Evolutionary conservation across 345 rosid species (phyloP).

Genomic region (Trapa incisa): DNA sequence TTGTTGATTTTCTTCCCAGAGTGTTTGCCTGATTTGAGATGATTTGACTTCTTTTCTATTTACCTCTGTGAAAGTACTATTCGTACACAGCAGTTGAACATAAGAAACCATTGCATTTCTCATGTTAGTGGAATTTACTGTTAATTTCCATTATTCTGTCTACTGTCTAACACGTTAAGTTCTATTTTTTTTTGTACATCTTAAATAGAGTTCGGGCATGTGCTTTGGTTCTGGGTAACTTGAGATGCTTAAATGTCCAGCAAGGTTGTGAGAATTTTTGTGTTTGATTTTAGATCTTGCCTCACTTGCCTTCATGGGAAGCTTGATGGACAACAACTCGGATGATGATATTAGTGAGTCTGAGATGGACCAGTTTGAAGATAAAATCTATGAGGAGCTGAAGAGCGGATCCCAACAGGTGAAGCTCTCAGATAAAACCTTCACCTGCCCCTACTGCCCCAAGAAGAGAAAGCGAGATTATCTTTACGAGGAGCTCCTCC

Average conservation of each 20-base stretch:
- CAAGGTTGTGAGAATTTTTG: no score
- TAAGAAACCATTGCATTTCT: background rate
- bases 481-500: slow-evolving; percentile 59
- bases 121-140: background rate
- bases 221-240: background rate
- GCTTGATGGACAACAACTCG: slow-evolving; percentile 8
- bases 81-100: background rate
- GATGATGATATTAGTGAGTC: slow-evolving; percentile 14
- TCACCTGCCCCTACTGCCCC: slow-evolving; percentile 71
- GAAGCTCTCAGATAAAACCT: slow-evolving; percentile 41
- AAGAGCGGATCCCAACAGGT: slow-evolving; percentile 52
- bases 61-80: background rate
- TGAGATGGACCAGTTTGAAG: slow-evolving; percentile 36
- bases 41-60: background rate
- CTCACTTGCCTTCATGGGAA: slow-evolving; percentile 9
- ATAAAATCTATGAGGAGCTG: background rate
- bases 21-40: background rate
- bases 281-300: background rate
- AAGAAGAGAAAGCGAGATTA: slow-evolving; percentile 48
- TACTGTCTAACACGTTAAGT: background rate
- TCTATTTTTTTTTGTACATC: background rate
- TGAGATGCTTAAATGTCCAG: background rate
- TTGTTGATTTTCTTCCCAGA: background rate
- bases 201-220: background rate
- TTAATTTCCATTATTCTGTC: background rate